Conservation (phyloP, 306 rosid species). For the Trifolium dubium region DNA sequence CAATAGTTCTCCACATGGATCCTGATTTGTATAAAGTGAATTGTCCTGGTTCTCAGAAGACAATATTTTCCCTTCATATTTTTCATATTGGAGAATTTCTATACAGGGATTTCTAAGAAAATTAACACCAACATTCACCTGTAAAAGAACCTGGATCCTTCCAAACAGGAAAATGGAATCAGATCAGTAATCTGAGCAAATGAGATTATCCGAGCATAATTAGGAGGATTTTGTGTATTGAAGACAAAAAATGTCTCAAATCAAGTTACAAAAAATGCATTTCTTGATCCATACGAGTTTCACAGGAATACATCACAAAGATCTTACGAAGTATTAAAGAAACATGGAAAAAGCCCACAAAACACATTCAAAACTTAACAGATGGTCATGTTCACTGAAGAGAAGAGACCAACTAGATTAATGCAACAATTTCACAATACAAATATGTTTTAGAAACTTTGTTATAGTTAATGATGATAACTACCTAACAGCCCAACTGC, state of each 20-base stretch:
- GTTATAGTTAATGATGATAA: conserved; percentile 21
- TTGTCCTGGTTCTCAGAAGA: conserved; percentile 57
- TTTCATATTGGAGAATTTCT: conserved; percentile 98
- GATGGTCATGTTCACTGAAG: conserved; percentile 12
- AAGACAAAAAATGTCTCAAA: neutral
- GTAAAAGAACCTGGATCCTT: conserved; percentile 99
- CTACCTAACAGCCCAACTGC: conserved; percentile 18
- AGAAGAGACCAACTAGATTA: conserved; percentile 6
- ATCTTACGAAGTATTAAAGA: conserved; percentile 24
- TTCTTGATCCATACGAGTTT: conserved; percentile 18
- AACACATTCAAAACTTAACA: conserved; percentile 4
- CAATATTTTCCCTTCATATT: conserved; percentile 59
- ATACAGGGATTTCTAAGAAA: conserved; percentile 80
- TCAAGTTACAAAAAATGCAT: conserved; percentile 17
- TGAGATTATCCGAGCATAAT: conserved; percentile 35
- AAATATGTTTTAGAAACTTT: conserved; percentile 24
- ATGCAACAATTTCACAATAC: conserved; percentile 20
- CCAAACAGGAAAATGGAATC: conserved; percentile 76
- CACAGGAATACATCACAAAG: conserved; percentile 20
- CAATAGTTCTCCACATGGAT: conserved; percentile 82
- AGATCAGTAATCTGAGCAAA: conserved; percentile 63
- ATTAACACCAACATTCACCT: conserved; percentile 88
- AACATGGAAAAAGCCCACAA: neutral
- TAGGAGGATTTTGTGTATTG: conserved; percentile 32
- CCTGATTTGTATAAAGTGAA: conserved; percentile 53